These are phyloP conservation scores for Populus davidiana DNA, from an alignment of 345 rosid species.

Conservation along the genomic window DNA sequence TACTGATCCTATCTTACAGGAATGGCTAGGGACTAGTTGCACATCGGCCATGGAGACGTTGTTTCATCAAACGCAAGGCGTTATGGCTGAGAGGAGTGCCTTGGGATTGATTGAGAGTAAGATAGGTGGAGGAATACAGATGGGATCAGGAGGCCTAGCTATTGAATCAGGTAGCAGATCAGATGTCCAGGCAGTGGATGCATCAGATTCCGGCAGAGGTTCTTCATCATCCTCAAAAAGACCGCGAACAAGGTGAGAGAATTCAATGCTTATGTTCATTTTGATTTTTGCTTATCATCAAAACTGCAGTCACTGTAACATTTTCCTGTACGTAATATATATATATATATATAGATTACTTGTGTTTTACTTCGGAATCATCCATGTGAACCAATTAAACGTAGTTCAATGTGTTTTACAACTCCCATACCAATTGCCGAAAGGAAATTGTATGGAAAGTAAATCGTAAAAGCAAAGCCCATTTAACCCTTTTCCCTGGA, in stretches of 20 bases:
- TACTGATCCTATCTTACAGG: constrained; percentile 29
- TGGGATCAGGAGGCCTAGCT: constrained; percentile 5
- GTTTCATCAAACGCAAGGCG: constrained; percentile 4
- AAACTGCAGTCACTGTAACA: neutral
- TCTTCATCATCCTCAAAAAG: constrained; percentile 36
- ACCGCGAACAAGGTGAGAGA: constrained; percentile 41
- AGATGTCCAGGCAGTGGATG: constrained; percentile 12
- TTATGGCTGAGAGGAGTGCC: neutral
- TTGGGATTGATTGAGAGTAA: neutral
- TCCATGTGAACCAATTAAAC: neutral
- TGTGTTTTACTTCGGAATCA: neutral
- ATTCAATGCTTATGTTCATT: neutral
- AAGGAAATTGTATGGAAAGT: neutral
- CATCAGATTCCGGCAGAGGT: constrained; percentile 14
- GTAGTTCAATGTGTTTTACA: neutral
- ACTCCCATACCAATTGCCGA: neutral
- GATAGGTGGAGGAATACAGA: neutral
- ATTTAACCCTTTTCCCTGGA: neutral
- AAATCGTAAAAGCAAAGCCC: neutral
- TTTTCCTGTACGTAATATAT: too few relatives aligned
- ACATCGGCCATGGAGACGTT: constrained; percentile 18
- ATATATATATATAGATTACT: neutral
- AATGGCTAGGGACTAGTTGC: constrained; percentile 28
- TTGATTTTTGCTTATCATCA: neutral
- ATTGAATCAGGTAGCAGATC: neutral